Conservation (phyloP, 225 moss, liverwort and hornwort genomes). For the Straminergon stramineum region DNA sequence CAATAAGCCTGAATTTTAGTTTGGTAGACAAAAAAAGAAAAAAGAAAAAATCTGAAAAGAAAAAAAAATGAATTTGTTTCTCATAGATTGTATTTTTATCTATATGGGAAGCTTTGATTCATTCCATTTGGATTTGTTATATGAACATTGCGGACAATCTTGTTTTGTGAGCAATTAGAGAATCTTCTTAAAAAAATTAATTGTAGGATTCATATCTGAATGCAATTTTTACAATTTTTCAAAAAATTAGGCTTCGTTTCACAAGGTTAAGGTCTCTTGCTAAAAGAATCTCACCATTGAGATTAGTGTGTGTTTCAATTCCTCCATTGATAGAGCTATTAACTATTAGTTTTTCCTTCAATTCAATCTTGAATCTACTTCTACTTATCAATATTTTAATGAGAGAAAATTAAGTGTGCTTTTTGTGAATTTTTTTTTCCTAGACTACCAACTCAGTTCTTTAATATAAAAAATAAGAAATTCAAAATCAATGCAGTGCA, state of each 20-base stretch:
- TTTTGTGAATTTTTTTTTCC: not conserved
- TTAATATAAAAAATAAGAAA: not conserved
- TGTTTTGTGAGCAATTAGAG: accelerated
- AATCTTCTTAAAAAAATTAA: not conserved
- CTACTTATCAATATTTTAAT: not conserved
- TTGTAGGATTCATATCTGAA: not conserved
- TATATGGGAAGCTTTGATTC: not conserved
- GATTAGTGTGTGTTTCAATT: not conserved
- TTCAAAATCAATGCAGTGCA: not conserved
- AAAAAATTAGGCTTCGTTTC: no score
- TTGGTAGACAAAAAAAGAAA: not conserved
- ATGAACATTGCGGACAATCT: not conserved
- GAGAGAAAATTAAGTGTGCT: accelerated
- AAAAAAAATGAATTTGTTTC: no score
- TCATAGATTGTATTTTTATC: not conserved
- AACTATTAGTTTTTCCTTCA: accelerated
- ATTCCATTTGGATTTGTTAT: not conserved
- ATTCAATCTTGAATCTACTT: not conserved
- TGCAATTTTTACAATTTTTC: no score
- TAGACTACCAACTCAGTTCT: not conserved
- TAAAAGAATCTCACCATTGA: not conserved
- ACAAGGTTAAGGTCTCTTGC: not conserved
- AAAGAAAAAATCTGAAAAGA: no score
- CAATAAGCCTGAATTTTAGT: not conserved
- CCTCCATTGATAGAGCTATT: not conserved